Conservation (phyloP, 106 monocot species). For the Platanthera guangdongensis region DNA sequence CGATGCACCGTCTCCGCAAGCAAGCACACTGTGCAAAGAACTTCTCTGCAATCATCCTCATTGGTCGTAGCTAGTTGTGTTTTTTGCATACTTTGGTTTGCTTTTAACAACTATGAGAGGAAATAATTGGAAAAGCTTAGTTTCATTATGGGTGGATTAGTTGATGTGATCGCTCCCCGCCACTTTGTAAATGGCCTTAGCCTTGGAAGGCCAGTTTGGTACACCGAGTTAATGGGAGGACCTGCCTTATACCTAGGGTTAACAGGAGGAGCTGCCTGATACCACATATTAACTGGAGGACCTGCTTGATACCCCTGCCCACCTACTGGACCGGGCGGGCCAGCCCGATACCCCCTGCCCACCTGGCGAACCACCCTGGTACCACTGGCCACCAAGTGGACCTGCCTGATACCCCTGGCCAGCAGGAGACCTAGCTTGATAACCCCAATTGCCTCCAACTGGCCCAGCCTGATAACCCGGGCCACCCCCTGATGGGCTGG, state of each 20-base stretch:
- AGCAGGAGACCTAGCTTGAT: not conserved
- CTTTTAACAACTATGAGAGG: no score
- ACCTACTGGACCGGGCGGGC: not conserved
- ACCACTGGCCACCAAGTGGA: conserved; percentile 15
- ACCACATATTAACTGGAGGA: conserved; percentile 7
- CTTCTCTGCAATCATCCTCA: no score
- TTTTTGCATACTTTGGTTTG: no score
- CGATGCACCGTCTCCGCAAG: no score
- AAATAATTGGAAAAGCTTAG: no score
- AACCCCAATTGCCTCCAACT: conserved; percentile 12
- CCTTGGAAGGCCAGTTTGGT: no score
- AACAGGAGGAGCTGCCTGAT: conserved; percentile 15
- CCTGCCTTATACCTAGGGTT: conserved; percentile 7
- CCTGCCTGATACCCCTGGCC: not conserved
- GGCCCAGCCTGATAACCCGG: conserved; percentile 5
- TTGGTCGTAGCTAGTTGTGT: no score
- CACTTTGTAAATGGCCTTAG: no score
- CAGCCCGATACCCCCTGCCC: not conserved
- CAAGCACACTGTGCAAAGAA: no score
- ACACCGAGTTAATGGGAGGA: conserved; percentile 15
- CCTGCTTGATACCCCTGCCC: conserved; percentile 11
- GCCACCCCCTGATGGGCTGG: conserved; percentile 3
- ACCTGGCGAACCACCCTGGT: conserved; percentile 8
- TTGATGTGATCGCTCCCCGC: no score
- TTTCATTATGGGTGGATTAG: no score